Evolutionary conservation across 2,329 filamentous ascomycete genomes (phyloP), one percentile per base, ranked within the genome.

Genomic region (Orbilia javanica): DNA sequence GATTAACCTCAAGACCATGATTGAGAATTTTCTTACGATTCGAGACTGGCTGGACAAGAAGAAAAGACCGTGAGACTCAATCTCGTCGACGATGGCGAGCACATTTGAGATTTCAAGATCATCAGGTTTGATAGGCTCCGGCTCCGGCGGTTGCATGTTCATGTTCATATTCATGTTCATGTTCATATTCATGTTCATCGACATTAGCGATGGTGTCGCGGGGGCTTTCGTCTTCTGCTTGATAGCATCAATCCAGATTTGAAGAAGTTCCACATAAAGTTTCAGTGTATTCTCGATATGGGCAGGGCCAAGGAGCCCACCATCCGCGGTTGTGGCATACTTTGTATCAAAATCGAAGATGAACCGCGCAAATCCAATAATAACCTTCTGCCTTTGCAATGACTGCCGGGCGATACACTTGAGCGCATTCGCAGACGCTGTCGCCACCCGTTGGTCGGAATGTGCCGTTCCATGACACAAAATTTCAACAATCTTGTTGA

Each of bases 301-400:
- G 3, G 91, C 93, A 36, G 93, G 91, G 0, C 95, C 96, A 25
- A 99, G 89, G 91, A 99, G 96, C 1, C 96, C 96, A 34, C 96
- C 96, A 82, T 99, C 96, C 8, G 94, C 97, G 90, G 98, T 97
- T 34, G 96, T 98, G 0, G 95, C 93, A 84, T 99, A 99, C 25
- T 94, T 90, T 80, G 97, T 94, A 83, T 99, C 96, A 83, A 98
- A 99, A 81, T 96, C 97, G 86, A 99, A 99, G 66, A 99, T 99
- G 84, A 98, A 99, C 27, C 94, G 89, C 42, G 96, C 93, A 84
- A 99, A 99, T 0, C 96, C 95, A 84, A 96, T 97, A 0, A 94
- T 97, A 2, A 99, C 96, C 83, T 96, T 93, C 81, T 99, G 94
- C 0, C 96, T 94, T 84, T 97, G 92, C 27, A 82, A 75, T 6